Conservation (phyloP, 2,329 filamentous ascomycete genomes). For the Pseudophaeomoniella oleicola region DNA sequence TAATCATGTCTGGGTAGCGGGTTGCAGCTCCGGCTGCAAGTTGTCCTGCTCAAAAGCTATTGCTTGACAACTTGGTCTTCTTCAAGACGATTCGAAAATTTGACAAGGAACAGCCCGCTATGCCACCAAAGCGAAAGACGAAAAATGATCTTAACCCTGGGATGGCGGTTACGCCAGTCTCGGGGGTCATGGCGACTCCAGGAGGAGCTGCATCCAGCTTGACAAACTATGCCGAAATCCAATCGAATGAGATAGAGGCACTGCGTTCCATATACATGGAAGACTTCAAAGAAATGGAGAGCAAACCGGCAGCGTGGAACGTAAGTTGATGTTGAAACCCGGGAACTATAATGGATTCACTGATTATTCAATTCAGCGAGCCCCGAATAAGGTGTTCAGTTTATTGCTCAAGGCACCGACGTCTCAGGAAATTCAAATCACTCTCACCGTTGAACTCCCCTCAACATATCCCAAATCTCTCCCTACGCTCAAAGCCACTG, state of each 20-base stretch:
- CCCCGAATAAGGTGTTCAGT: constrained; percentile 65
- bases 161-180: neutral
- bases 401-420: constrained; percentile 61
- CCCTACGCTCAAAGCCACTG: constrained; percentile 46
- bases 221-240: constrained; percentile 65
- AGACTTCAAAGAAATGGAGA: constrained; percentile 64
- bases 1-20: constrained; percentile 21
- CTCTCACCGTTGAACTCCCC: constrained; percentile 66
- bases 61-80: constrained; percentile 16
- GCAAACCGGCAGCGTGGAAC: constrained; percentile 67
- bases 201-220: constrained; percentile 6
- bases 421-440: constrained; percentile 56
- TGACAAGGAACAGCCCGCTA: constrained; percentile 17
- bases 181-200: constrained; percentile 8
- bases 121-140: constrained; percentile 31
- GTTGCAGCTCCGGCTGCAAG: constrained; percentile 29
- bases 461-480: constrained; percentile 81
- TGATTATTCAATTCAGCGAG: constrained; percentile 42
- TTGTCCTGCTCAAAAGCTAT: constrained; percentile 18
- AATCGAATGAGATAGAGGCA: constrained; percentile 75
- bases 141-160: constrained; percentile 17
- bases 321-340: constrained; percentile 30
- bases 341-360: constrained; percentile 2
- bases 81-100: constrained; percentile 9
- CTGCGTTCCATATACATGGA: constrained; percentile 80